phyloP scores from a whole-genome alignment of 2,329 filamentous ascomycete genomes.

The Ceratocystis diversiconidia region DNA sequence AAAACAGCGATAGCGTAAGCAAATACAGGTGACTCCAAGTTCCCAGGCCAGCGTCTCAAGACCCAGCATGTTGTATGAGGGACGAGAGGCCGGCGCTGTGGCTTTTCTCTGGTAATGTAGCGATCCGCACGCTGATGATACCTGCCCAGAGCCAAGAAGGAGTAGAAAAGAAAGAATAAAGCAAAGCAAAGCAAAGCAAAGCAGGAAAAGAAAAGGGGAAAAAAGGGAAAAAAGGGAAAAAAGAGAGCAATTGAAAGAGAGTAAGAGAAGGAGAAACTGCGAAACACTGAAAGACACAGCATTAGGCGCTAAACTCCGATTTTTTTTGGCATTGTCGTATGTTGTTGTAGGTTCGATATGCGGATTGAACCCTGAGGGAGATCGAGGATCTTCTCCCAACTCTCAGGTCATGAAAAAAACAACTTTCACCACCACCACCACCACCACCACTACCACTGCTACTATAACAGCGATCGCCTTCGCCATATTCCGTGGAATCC shows the following conservation, averaged over 20 bases:
- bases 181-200: not conserved
- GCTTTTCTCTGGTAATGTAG: conserved; percentile 20
- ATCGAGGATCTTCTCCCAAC: conserved; percentile 11
- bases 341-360: conserved; percentile 17
- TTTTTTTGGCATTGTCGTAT: conserved; percentile 9
- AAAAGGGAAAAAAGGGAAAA: not conserved
- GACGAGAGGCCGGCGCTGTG: conserved; percentile 21
- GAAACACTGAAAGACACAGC: not conserved
- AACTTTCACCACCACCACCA: conserved; percentile 12
- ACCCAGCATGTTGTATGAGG: conserved; percentile 56
- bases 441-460: not conserved
- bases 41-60: conserved; percentile 29
- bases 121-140: conserved; percentile 16
- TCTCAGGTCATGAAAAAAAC: conserved; percentile 14
- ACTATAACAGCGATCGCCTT: not conserved
- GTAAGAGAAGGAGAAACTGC: not conserved
- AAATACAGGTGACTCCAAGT: conserved; percentile 51
- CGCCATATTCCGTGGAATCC: not conserved
- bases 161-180: conserved; percentile 14
- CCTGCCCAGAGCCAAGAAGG: conserved; percentile 18
- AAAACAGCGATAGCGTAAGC: conserved; percentile 59
- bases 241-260: not conserved
- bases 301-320: not conserved
- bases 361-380: conserved; percentile 14
- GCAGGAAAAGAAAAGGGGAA: not conserved